A percentile compares a stretch with the other conserved stretches of the same genome.
Conservation (phyloP, 768 basidiomycete species). For the Piloderma croceum region DNA sequence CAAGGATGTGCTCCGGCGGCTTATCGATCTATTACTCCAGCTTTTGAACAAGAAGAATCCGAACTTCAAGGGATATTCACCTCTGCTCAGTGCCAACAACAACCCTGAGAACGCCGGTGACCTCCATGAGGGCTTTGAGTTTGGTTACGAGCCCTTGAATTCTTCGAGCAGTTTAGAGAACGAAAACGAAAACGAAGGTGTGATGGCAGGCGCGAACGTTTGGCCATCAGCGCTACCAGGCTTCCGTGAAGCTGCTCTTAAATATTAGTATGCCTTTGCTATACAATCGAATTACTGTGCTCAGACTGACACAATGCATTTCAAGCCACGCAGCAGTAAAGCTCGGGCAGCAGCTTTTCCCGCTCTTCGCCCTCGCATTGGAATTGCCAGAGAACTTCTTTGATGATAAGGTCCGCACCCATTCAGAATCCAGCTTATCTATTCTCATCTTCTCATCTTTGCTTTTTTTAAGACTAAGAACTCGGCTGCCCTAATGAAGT, state of each 20-base stretch:
- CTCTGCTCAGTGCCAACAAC: constrained; percentile 66
- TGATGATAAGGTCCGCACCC: constrained; percentile 50
- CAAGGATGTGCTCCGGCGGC: too few species aligned
- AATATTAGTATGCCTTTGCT: constrained; percentile 56
- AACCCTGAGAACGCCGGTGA: constrained; percentile 78
- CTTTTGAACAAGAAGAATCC: constrained; percentile 60
- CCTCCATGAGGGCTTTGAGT: constrained; percentile 85
- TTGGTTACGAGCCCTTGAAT: constrained; percentile 62
- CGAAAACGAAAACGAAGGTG: constrained; percentile 38
- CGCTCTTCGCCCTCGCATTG: constrained; percentile 65
- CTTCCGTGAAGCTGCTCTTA: constrained; percentile 54
- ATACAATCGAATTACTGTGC: background rate
- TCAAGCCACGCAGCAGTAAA: constrained; percentile 49
- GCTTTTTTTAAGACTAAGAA: constrained; percentile 43
- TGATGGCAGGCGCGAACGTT: constrained; percentile 67
- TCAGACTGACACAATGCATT: constrained; percentile 1
- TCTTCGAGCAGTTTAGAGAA: too few species aligned
- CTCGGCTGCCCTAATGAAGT: constrained; percentile 58
- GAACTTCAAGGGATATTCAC: constrained; percentile 75
- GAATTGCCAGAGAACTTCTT: constrained; percentile 58
- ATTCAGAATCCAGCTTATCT: background rate
- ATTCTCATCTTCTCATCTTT: background rate
- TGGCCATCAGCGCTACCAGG: constrained; percentile 66
- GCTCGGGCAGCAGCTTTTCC: constrained; percentile 56
- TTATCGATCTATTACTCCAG: too few species aligned